phyloP scores from a whole-genome alignment of 352 stramenopile genomes.

The Phytophthora tentaculata region DNA sequence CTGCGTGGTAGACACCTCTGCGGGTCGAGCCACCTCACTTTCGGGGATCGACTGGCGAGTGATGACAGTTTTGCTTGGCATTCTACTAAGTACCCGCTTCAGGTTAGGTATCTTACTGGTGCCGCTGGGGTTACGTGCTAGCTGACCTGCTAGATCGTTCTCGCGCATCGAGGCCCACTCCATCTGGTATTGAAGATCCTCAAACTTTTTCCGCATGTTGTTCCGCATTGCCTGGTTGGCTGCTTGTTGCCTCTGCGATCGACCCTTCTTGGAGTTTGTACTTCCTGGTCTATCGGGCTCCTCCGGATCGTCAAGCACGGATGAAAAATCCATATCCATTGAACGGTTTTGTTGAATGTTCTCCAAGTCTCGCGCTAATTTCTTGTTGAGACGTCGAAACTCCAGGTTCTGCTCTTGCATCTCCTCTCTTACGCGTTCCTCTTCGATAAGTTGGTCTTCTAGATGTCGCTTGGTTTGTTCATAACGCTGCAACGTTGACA shows the following conservation, averaged over 20 bases:
- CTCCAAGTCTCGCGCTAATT: conserved; percentile 66
- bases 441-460: conserved; percentile 80
- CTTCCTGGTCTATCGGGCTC: conserved; percentile 14
- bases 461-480: conserved; percentile 79
- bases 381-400: conserved; percentile 78
- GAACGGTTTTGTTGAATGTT: conserved; percentile 38
- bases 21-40: conserved; percentile 12
- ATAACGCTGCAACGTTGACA: conserved; percentile 57
- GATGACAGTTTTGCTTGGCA: conserved; percentile 72
- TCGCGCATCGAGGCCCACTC: conserved; percentile 78
- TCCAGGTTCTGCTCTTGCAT: conserved; percentile 80
- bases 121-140: conserved; percentile 24
- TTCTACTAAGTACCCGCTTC: conserved; percentile 62
- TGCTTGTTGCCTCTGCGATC: conserved; percentile 9
- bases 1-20: not conserved
- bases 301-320: conserved; percentile 19
- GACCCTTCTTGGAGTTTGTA: conserved; percentile 17
- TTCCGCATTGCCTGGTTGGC: conserved; percentile 30
- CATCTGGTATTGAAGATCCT: conserved; percentile 48
- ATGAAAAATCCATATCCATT: conserved; percentile 26
- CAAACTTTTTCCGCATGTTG: conserved; percentile 54
- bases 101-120: conserved; percentile 30
- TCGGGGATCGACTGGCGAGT: conserved; percentile 39
- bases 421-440: conserved; percentile 72
- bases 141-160: conserved; percentile 55